Base-by-base conservation (phyloP, 2,329 filamentous ascomycete genomes). In the Microsporum canis region DNA sequence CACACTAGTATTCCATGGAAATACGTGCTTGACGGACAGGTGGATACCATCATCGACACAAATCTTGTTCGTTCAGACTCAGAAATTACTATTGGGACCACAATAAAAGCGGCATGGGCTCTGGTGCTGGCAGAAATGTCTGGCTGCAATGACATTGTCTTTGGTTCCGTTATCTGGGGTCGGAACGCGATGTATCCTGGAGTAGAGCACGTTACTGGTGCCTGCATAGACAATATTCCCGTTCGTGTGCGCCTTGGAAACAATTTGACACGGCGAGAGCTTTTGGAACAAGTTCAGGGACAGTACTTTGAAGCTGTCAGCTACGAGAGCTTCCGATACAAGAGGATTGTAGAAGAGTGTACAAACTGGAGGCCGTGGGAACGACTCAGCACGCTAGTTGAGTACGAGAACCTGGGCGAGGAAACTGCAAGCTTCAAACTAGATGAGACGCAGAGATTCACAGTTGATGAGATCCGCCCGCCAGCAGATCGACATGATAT, bases 211-310 rank as follows among this genome's bases (percentile, higher is more conserved):
- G 76, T 78, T 41, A 73, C 74, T 62, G 76, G 75, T 0, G 75
- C 76, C 1, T 75, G 75, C 70, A 76, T 78, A 58, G 75, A 74
- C 4, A 77, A 75, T 0, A 70, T 77, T 4, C 76, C 76, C 0
- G 68, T 77, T 14, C 73, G 74, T 7, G 69, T 77, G 2, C 66
- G 14, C 10, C 5, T 43, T 43, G 14, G 39, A n/a, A n/a, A 43
- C 2, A 6, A 43, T 5, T n/a, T 43, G 39, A 43, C 39, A 43
- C 39, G 39, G 39, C 39, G 39, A 43, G 14, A 43, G 10, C 39
- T 43, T 5, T n/a, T 43, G 17, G 39, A 43, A 6, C 39, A 43
- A 43, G 17, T 43, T n/a, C 39, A 43, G 14, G 14, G 39, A 17
- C 39, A 43, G 39, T 43, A 43, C 39, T 43, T 43, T n/a, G 39